Percentiles rank a stretch among this genome's conserved stretches.
These are phyloP conservation scores for Solanum hybrid DNA, from an alignment of 305 asterid genomes.

Conservation along the genomic window DNA sequence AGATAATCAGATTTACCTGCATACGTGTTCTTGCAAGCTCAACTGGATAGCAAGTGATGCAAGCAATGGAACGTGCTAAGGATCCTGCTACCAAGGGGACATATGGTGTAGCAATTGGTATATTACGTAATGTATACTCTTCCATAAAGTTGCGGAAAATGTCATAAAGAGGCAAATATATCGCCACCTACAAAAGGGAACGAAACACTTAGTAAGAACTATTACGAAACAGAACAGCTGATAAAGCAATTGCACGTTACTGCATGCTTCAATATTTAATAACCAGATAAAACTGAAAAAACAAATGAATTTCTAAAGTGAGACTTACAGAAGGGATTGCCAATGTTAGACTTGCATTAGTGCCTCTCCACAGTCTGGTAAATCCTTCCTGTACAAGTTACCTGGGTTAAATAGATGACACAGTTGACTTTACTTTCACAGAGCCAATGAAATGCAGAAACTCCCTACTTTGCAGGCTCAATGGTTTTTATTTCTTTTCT, in stretches of 20 bases:
- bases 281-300: neutral
- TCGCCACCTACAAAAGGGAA: conserved; percentile 56
- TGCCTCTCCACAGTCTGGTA: conserved; percentile 75
- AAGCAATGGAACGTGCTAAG: conserved; percentile 76
- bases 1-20: conserved; percentile 48
- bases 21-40: conserved; percentile 95
- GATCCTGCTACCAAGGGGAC: conserved; percentile 82
- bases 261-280: neutral
- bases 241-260: neutral
- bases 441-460: neutral
- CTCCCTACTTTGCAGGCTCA: neutral
- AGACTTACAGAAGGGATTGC: conserved; percentile 70
- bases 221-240: neutral
- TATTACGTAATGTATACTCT: conserved; percentile 33
- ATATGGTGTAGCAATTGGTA: conserved; percentile 53
- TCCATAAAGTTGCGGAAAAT: conserved; percentile 66
- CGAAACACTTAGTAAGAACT: neutral
- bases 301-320: neutral
- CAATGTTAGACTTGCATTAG: conserved; percentile 74
- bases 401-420: neutral
- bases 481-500: neutral
- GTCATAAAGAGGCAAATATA: conserved; percentile 88
- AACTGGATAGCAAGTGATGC: conserved; percentile 76
- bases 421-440: neutral
- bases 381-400: conserved; percentile 62